Conservation (phyloP, 2,329 filamentous ascomycete genomes). For the Talaromyces sp. region DNA sequence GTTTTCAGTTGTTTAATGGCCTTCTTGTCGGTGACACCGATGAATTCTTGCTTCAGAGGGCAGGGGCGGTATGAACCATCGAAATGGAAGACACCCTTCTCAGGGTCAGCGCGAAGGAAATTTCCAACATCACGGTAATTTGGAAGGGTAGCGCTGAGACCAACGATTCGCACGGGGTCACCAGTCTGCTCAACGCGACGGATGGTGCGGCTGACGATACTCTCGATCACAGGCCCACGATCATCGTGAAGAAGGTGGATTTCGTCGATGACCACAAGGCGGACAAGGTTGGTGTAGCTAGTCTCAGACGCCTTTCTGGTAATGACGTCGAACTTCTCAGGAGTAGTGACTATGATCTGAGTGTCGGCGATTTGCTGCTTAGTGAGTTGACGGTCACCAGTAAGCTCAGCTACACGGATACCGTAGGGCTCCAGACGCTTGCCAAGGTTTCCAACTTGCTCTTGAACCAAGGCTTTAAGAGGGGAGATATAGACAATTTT, state of each 20-base stretch:
- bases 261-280: constrained; percentile 94
- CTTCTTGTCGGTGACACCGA: constrained; percentile 96
- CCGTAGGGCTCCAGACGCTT: constrained; percentile 88
- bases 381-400: constrained; percentile 94
- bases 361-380: constrained; percentile 98
- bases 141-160: constrained; percentile 90
- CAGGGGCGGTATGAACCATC: constrained; percentile 93
- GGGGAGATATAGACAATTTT: constrained; percentile 99
- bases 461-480: constrained; percentile 91
- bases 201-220: constrained; percentile 93
- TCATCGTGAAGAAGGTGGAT: constrained; percentile 98
- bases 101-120: constrained; percentile 85
- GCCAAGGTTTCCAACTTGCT: constrained; percentile 97
- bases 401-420: constrained; percentile 91
- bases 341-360: constrained; percentile 96
- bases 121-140: constrained; percentile 96
- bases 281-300: constrained; percentile 96
- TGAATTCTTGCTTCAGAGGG: constrained; percentile 93
- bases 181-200: constrained; percentile 91
- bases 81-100: constrained; percentile 92
- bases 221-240: constrained; percentile 93
- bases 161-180: constrained; percentile 87
- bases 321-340: constrained; percentile 99
- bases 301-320: constrained; percentile 96
- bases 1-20: constrained; percentile 98